These are phyloP conservation scores for Rostrohypoxylon terebratum DNA, from an alignment of 495 filamentous ascomycete genomes.

Conservation along the genomic window DNA sequence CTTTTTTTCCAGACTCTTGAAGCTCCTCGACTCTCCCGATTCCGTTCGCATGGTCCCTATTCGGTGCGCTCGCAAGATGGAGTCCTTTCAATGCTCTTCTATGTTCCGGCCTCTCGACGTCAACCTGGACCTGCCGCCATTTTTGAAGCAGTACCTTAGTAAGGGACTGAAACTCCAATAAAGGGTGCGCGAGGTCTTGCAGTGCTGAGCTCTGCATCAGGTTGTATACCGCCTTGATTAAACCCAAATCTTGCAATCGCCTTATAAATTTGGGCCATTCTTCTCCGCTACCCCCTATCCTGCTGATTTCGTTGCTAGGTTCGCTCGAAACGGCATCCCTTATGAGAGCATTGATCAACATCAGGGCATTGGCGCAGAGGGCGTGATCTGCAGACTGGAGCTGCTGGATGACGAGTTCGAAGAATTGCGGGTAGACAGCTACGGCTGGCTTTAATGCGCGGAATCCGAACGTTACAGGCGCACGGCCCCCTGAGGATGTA, in stretches of 20 bases:
- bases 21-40: constrained; percentile 48
- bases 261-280: constrained; percentile 98
- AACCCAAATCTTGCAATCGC: constrained; percentile 87
- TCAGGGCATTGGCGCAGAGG: constrained; percentile 93
- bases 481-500: constrained; percentile 52
- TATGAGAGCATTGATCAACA: constrained; percentile 95
- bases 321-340: constrained; percentile 91
- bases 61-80: constrained; percentile 83
- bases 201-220: constrained; percentile 94
- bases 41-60: constrained; percentile 58
- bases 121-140: constrained; percentile 87
- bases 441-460: constrained; percentile 93
- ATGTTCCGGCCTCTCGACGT: constrained; percentile 89
- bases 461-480: constrained; percentile 77
- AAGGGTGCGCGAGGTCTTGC: constrained; percentile 92
- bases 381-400: constrained; percentile 95
- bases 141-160: constrained; percentile 91
- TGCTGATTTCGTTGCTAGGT: constrained; percentile 43
- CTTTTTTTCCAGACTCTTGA: constrained; percentile 57
- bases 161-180: constrained; percentile 93
- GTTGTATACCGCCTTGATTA: constrained; percentile 89
- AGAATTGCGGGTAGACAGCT: constrained; percentile 88
- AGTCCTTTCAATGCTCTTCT: constrained; percentile 85
- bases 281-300: constrained; percentile 58
- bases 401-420: constrained; percentile 90